Percentiles rank a stretch among this genome's conserved stretches.
Evolutionary conservation across 257 asterid species (phyloP).

Genomic region (Capsicum baccatum): DNA sequence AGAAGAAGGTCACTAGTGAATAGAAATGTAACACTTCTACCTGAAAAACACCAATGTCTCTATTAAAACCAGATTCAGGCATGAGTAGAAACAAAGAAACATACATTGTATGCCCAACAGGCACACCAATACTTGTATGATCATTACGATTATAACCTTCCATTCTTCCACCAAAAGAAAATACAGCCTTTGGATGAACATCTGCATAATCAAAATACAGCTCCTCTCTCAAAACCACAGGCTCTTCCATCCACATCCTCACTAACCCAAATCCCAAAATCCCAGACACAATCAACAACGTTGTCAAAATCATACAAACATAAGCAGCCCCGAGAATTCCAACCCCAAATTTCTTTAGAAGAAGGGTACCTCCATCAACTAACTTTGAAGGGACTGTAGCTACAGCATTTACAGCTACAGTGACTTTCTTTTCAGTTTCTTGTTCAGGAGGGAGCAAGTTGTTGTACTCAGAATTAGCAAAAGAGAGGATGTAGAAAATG

Average conservation of each 20-base stretch:
- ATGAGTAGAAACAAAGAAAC: constrained; percentile 65
- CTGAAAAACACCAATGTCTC: no score
- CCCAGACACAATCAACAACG: constrained; percentile 50
- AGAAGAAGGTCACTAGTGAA: no score
- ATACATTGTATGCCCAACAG: constrained; percentile 68
- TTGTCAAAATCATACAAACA: constrained; percentile 49
- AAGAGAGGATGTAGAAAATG: constrained; percentile 21
- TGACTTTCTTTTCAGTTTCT: constrained; percentile 17
- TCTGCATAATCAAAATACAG: constrained; percentile 68
- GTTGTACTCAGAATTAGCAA: background rate
- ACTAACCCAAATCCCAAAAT: constrained; percentile 67
- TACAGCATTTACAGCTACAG: constrained; percentile 26
- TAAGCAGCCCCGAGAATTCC: constrained; percentile 77
- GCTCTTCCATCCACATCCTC: constrained; percentile 68
- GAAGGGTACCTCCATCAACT: constrained; percentile 29
- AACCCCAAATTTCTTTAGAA: constrained; percentile 53
- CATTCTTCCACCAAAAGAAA: constrained; percentile 33
- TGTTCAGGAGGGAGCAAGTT: background rate
- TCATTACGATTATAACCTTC: background rate
- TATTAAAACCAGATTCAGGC: constrained; percentile 80
- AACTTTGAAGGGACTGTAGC: constrained; percentile 32
- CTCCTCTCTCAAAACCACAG: constrained; percentile 51
- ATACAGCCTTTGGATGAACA: constrained; percentile 64
- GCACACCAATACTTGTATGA: constrained; percentile 37
- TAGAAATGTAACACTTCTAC: no score